Conservation (phyloP, 441 rosid species). For the Populus hybrid region DNA sequence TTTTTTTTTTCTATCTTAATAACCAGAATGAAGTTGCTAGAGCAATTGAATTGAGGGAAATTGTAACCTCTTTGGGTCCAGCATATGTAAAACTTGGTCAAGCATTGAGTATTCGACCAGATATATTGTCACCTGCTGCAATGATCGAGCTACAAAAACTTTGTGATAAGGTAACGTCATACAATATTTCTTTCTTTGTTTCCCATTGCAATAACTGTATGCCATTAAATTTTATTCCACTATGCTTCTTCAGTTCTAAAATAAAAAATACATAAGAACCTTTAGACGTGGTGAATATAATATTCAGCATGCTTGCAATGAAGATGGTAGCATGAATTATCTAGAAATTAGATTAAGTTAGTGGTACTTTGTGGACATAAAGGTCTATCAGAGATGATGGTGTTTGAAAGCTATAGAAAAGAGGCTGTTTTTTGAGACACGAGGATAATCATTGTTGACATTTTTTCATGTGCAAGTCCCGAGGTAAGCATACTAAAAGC, state of each 20-base stretch:
- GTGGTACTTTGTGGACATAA: neutral
- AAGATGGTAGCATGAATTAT: neutral
- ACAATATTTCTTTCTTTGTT: constrained; percentile 4
- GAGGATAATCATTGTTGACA: too few species aligned
- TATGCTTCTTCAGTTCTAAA: neutral
- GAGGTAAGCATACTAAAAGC: too few species aligned
- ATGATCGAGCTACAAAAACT: constrained; percentile 96
- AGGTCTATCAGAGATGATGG: neutral
- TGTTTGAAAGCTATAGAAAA: neutral
- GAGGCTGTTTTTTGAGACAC: neutral
- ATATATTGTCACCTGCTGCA: constrained; percentile 88
- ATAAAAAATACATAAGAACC: neutral
- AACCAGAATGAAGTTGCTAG: constrained; percentile 92
- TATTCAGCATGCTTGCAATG: neutral
- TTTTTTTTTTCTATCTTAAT: constrained; percentile 3
- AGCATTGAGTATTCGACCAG: constrained; percentile 98
- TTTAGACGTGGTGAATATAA: neutral
- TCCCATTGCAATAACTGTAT: constrained; percentile 4
- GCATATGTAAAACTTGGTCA: constrained; percentile 97
- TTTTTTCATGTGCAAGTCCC: too few species aligned
- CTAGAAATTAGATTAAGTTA: neutral
- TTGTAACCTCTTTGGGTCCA: constrained; percentile 96
- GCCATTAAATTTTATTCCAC: neutral
- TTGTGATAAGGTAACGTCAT: constrained; percentile 80
- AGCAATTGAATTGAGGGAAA: constrained; percentile 95